These are phyloP conservation scores for Striga asiatica DNA, from an alignment of 257 asterid species.

Conservation along the genomic window DNA sequence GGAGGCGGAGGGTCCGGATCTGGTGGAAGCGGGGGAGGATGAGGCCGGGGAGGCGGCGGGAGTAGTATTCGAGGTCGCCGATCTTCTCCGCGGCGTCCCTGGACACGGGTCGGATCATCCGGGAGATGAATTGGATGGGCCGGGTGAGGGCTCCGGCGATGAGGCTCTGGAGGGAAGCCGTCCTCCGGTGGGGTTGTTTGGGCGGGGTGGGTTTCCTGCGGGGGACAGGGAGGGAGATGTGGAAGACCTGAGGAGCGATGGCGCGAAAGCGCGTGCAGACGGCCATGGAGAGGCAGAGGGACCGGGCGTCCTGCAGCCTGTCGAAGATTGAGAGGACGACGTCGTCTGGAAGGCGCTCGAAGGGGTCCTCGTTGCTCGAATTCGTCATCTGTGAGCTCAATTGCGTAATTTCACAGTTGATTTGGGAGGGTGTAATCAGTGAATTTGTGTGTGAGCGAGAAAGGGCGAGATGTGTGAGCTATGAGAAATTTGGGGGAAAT, in stretches of 20 bases:
- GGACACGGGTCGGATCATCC: slow-evolving; percentile 23
- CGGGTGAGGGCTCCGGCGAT: slow-evolving; percentile 20
- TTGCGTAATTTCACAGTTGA: too few species aligned
- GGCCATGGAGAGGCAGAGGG: slow-evolving; percentile 41
- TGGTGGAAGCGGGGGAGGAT: slow-evolving; percentile 31
- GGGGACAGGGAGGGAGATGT: slow-evolving; percentile 34
- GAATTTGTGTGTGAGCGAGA: too few species aligned
- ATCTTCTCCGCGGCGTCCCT: slow-evolving; percentile 13
- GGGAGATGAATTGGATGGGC: slow-evolving; percentile 32
- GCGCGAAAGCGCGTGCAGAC: slow-evolving; percentile 45
- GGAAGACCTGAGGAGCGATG: slow-evolving; percentile 30
- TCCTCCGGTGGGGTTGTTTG: not conserved
- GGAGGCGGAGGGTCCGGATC: slow-evolving; percentile 32
- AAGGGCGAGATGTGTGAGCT: too few species aligned
- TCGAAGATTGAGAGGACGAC: slow-evolving; percentile 34
- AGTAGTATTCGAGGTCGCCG: slow-evolving; percentile 21
- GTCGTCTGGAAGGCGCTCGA: slow-evolving; percentile 63
- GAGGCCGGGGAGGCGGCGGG: slow-evolving; percentile 25
- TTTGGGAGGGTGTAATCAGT: too few species aligned
- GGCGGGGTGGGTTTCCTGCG: not conserved
- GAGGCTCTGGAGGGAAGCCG: slow-evolving; percentile 21
- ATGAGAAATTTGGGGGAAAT: too few species aligned
- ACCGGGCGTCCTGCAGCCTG: slow-evolving; percentile 46
- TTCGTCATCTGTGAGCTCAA: too few species aligned
- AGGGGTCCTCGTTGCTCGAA: slow-evolving; percentile 20